phyloP scores from a whole-genome alignment of 2,329 filamentous ascomycete species.

The Lecanicillium sp. region DNA sequence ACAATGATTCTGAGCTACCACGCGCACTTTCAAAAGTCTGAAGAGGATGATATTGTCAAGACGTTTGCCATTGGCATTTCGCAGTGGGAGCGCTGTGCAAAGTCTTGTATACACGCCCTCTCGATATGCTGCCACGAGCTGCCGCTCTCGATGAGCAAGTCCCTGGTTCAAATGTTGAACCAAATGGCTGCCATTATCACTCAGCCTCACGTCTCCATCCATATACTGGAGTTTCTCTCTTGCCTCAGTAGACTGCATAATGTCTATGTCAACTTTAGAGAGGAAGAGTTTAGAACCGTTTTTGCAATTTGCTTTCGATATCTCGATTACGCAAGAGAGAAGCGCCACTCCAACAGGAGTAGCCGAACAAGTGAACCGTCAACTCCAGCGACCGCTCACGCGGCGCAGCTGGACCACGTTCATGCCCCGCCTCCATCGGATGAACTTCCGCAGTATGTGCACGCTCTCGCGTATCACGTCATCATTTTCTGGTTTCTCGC shows the following conservation, averaged over 20 bases:
- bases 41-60: conserved; percentile 83
- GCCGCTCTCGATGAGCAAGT: conserved; percentile 77
- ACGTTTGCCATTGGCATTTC: conserved; percentile 81
- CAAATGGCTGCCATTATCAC: conserved; percentile 97
- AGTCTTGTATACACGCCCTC: conserved; percentile 88
- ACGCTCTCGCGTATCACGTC: conserved; percentile 87
- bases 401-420: conserved; percentile 12
- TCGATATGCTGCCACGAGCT: conserved; percentile 94
- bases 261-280: conserved; percentile 79
- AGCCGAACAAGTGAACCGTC: conserved; percentile 34
- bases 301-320: conserved; percentile 95
- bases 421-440: conserved; percentile 38
- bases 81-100: conserved; percentile 77
- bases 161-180: conserved; percentile 75
- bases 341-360: conserved; percentile 38
- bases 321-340: conserved; percentile 76
- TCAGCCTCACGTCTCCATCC: conserved; percentile 81
- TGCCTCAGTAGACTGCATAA: conserved; percentile 77
- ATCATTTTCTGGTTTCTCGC: conserved; percentile 97
- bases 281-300: conserved; percentile 87
- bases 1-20: conserved; percentile 90
- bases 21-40: conserved; percentile 69
- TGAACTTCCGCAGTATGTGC: conserved; percentile 86
- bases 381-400: conserved; percentile 16
- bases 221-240: conserved; percentile 93